phyloP scores from a whole-genome alignment of 352 stramenopile species.

The Globisporangium radiosum region DNA sequence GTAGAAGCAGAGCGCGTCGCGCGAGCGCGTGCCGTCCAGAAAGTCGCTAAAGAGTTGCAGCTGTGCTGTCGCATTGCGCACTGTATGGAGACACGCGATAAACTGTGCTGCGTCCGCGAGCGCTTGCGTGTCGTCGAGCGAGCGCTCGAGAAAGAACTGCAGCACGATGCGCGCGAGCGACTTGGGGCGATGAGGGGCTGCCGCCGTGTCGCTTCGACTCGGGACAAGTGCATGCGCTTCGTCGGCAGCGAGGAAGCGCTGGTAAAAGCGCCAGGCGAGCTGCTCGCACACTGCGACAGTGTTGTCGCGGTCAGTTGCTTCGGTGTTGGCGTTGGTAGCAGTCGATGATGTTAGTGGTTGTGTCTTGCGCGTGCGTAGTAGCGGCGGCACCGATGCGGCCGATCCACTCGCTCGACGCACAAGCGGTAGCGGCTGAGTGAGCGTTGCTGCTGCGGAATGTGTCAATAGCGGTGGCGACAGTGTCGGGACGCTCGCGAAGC shows the following conservation, averaged over 20 bases:
- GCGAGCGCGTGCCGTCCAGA: conserved; percentile 25
- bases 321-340: no score
- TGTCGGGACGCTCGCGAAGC: conserved; percentile 29
- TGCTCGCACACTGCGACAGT: conserved; percentile 20
- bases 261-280: conserved; percentile 49
- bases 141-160: conserved; percentile 52
- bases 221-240: conserved; percentile 27
- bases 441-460: not conserved
- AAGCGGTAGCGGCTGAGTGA: not conserved
- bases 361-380: not conserved
- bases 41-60: conserved; percentile 59
- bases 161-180: conserved; percentile 32
- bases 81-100: conserved; percentile 23
- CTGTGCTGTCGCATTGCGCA: conserved; percentile 21
- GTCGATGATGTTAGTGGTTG: conserved; percentile 7
- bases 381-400: no score
- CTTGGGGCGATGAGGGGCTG: not conserved
- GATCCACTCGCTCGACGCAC: not conserved
- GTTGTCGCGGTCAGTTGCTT: conserved; percentile 6
- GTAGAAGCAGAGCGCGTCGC: conserved; percentile 44
- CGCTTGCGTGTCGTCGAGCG: conserved; percentile 22
- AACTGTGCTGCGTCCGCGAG: conserved; percentile 28
- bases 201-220: not conserved
- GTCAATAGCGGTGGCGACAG: conserved; percentile 13
- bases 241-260: conserved; percentile 45